Evolutionary conservation across 192 early-diverging fungal species (phyloP).

Genomic region (Coemansia reversa): DNA sequence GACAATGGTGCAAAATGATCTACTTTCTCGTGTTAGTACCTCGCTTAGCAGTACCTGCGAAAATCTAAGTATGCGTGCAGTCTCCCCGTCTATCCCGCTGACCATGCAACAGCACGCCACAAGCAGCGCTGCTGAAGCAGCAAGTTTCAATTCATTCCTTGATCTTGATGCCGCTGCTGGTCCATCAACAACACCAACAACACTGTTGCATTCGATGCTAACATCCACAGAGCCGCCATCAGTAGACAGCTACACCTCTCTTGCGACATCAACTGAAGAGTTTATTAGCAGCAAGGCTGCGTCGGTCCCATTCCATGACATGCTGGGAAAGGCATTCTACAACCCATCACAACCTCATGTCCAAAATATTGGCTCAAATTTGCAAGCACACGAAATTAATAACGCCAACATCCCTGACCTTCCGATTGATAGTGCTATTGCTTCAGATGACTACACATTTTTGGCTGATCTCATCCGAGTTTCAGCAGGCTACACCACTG

Average conservation of each 20-base stretch:
- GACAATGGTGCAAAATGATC: not conserved
- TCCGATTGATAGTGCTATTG: constrained; percentile 2
- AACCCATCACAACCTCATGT: not conserved
- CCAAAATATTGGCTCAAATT: not conserved
- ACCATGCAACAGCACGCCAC: constrained; percentile 29
- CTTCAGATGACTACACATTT: constrained; percentile 20
- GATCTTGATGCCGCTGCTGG: constrained; percentile 6
- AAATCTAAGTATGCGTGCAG: constrained; percentile 9
- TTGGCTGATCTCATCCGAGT: constrained; percentile 32
- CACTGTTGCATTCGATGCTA: not conserved
- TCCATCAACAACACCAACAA: constrained; percentile 1
- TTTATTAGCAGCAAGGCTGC: not conserved
- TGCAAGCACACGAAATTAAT: not conserved
- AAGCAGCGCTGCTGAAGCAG: not conserved
- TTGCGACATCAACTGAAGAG: not conserved
- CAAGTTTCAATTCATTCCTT: constrained; percentile 2
- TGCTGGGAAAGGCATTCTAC: constrained; percentile 13
- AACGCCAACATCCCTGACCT: constrained; percentile 4
- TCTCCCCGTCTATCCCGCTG: constrained; percentile 40
- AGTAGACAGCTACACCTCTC: not conserved
- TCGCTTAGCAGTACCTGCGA: constrained; percentile 21
- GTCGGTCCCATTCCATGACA: constrained; percentile 11
- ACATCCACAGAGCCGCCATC: not conserved
- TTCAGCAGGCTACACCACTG: constrained; percentile 1
- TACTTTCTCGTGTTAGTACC: not conserved